These are phyloP conservation scores for Phytophthora palmivora DNA, from an alignment of 352 stramenopile species.

Conservation along the genomic window DNA sequence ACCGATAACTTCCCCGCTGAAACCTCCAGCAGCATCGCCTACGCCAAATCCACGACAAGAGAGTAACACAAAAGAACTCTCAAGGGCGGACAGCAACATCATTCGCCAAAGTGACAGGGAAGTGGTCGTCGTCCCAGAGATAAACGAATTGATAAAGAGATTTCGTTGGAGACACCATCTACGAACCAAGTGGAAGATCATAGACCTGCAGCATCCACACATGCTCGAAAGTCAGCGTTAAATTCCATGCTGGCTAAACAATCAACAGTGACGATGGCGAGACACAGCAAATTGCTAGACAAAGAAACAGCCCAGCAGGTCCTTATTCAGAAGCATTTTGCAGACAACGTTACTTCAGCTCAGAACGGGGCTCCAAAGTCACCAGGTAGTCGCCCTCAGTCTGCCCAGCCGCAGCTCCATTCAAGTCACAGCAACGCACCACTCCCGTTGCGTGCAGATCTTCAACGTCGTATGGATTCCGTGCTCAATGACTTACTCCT, in stretches of 20 bases:
- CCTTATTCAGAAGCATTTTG: conserved; percentile 58
- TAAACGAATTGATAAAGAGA: conserved; percentile 9
- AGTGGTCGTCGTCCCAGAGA: conserved; percentile 7
- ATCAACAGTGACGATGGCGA: conserved; percentile 23
- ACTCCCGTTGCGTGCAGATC: conserved; percentile 59
- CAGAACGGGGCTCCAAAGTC: not conserved
- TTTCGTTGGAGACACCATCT: not conserved
- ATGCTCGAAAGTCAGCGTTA: conserved; percentile 52
- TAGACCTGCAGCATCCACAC: conserved; percentile 12
- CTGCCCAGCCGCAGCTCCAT: not conserved
- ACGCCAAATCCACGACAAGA: conserved; percentile 3
- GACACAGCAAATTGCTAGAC: conserved; percentile 45
- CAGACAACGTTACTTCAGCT: conserved; percentile 10
- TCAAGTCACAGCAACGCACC: conserved; percentile 43
- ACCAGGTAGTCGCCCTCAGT: conserved; percentile 8
- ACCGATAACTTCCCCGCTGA: not conserved
- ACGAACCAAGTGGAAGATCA: conserved; percentile 25
- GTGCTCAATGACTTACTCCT: conserved; percentile 57
- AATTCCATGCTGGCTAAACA: conserved; percentile 48
- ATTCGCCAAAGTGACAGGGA: too few relatives aligned
- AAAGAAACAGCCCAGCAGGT: conserved; percentile 51
- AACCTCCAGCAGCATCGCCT: conserved; percentile 14
- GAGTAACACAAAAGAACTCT: not conserved
- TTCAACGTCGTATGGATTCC: conserved; percentile 68
- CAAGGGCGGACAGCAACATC: not conserved